Evolutionary conservation across 2,329 filamentous ascomycete species (phyloP).

Genomic region (Lasiodiplodia citricola): DNA sequence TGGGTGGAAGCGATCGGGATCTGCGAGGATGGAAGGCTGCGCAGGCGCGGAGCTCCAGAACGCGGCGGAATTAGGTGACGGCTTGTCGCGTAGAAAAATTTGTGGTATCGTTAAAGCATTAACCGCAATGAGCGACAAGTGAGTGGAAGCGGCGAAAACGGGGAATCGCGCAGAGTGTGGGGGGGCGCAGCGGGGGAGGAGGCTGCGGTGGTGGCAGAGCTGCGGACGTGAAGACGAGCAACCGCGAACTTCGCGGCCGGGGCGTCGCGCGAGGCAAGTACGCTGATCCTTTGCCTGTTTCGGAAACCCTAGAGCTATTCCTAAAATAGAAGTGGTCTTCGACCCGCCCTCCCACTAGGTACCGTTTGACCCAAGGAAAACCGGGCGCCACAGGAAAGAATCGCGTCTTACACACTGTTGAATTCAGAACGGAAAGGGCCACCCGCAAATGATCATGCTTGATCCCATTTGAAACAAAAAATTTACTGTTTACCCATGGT

Average conservation of each 20-base stretch:
- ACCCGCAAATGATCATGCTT: not conserved
- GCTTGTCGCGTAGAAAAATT: constrained; percentile 1
- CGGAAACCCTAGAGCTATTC: not conserved
- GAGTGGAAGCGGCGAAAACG: constrained; percentile 6
- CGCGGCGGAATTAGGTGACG: constrained; percentile 5
- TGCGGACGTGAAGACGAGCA: constrained; percentile 60
- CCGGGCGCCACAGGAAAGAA: not conserved
- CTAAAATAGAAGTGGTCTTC: not conserved
- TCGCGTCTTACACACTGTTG: not conserved
- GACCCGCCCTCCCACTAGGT: not conserved
- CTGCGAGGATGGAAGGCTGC: constrained; percentile 13
- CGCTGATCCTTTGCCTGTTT: constrained; percentile 14
- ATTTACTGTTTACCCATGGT: not conserved
- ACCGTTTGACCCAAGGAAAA: not conserved
- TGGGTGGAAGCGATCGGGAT: not conserved
- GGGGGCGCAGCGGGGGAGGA: constrained; percentile 1
- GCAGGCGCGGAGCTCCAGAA: constrained; percentile 13
- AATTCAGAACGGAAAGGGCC: not conserved
- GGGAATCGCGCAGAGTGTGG: not conserved
- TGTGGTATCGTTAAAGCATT: not conserved
- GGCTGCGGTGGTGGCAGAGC: constrained; percentile 9
- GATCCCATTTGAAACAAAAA: not conserved
- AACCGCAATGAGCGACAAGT: constrained; percentile 13
- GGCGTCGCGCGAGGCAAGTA: constrained; percentile 42
- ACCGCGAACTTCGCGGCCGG: constrained; percentile 23